These are phyloP conservation scores for Usnea hakonensis DNA, from an alignment of 495 filamentous ascomycete species.

Conservation along the genomic window DNA sequence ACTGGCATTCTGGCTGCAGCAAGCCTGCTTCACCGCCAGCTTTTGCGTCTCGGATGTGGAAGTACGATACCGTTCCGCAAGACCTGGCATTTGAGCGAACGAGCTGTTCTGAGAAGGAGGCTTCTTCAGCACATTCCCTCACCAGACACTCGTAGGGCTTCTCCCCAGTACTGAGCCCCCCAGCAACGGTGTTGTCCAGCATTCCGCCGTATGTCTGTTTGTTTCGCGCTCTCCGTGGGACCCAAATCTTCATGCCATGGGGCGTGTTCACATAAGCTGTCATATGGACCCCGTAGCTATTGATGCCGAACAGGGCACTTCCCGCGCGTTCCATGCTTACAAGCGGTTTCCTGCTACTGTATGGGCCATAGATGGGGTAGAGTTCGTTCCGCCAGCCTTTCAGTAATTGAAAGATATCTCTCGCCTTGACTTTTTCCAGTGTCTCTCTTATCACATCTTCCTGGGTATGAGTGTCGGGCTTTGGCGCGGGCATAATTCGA, in stretches of 20 bases:
- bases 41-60: constrained; percentile 66
- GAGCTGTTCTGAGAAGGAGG: constrained; percentile 64
- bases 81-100: constrained; percentile 51
- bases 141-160: constrained; percentile 68
- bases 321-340: constrained; percentile 75
- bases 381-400: constrained; percentile 81
- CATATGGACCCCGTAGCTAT: constrained; percentile 87
- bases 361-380: constrained; percentile 68
- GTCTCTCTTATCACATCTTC: constrained; percentile 51
- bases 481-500: constrained; percentile 34
- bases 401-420: constrained; percentile 60
- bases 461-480: constrained; percentile 44
- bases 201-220: constrained; percentile 84
- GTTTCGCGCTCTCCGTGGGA: constrained; percentile 61
- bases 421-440: constrained; percentile 54
- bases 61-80: constrained; percentile 73
- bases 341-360: constrained; percentile 49
- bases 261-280: constrained; percentile 60
- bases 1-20: constrained; percentile 86
- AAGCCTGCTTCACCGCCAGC: constrained; percentile 83
- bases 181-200: constrained; percentile 92
- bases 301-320: constrained; percentile 72
- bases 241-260: constrained; percentile 69
- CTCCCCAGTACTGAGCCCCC: constrained; percentile 77
- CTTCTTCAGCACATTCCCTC: constrained; percentile 84